Percentiles rank a stretch among this genome's conserved stretches.
Evolutionary conservation across 1,284 basidiomycete genomes (phyloP).

Genomic region (Phellinidium pouzarii): DNA sequence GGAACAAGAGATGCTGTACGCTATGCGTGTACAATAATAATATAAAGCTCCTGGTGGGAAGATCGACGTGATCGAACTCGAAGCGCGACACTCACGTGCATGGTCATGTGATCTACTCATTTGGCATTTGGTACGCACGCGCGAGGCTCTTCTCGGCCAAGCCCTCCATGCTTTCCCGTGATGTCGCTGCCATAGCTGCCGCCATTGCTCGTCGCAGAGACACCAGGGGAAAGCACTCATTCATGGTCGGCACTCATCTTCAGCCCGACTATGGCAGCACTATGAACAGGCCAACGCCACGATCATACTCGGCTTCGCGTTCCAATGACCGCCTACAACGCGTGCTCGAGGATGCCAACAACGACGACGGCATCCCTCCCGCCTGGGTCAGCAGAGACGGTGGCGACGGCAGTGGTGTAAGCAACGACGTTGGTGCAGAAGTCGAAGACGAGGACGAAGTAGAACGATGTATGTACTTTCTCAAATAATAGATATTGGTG

Average conservation of each 20-base stretch:
- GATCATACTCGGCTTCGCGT: slow-evolving; percentile 1
- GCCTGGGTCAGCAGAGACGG: slow-evolving; percentile 1
- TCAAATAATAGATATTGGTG: too few relatives aligned
- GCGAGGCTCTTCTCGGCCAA: neutral
- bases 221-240: slow-evolving; percentile 3
- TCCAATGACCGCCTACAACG: slow-evolving; percentile 7
- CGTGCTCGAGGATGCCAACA: slow-evolving; percentile 4
- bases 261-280: slow-evolving; percentile 4
- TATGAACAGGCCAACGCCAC: neutral
- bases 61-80: slow-evolving; percentile 1
- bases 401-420: neutral
- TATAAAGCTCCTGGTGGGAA: slow-evolving; percentile 12
- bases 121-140: too few relatives aligned
- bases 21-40: neutral
- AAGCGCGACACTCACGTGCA: slow-evolving; percentile 4
- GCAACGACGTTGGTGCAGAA: slow-evolving; percentile 1
- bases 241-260: neutral
- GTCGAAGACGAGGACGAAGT: slow-evolving; percentile 2
- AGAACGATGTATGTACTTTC: neutral
- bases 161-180: neutral
- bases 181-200: neutral
- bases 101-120: slow-evolving; percentile 4
- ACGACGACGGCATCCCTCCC: slow-evolving; percentile 1
- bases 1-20: neutral
- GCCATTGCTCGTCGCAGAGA: slow-evolving; percentile 1